Evolutionary conservation across 202 grass and related monocot genomes (phyloP).

Genomic region (Dendrocalamus latiflorus): DNA sequence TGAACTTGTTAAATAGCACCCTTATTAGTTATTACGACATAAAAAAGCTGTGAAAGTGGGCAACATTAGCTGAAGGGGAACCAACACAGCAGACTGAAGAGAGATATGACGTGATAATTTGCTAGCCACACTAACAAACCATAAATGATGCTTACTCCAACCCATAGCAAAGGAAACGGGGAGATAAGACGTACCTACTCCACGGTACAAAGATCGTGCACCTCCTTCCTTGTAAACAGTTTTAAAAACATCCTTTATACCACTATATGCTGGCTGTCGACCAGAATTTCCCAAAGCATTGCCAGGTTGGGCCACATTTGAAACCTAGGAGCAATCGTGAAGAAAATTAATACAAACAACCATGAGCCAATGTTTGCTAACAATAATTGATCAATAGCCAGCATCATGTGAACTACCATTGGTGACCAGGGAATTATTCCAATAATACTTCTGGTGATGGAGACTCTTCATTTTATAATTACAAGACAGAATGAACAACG

Average conservation of each 20-base stretch:
- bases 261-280: slow-evolving; percentile 42
- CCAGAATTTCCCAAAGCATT: slow-evolving; percentile 41
- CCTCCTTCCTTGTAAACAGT: slow-evolving; percentile 70
- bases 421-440: not conserved
- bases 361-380: not conserved
- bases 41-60: not conserved
- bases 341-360: slow-evolving; percentile 16
- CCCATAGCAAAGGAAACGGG: not conserved
- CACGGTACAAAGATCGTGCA: slow-evolving; percentile 57
- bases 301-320: slow-evolving; percentile 32
- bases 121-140: not conserved
- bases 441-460: not conserved
- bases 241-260: slow-evolving; percentile 65
- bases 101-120: not conserved
- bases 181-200: slow-evolving; percentile 46
- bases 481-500: not conserved
- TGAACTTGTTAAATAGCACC: not conserved
- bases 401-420: not conserved
- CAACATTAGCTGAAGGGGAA: not conserved
- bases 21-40: not conserved
- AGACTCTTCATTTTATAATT: not conserved
- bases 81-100: not conserved
- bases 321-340: slow-evolving; percentile 38
- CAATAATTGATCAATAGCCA: not conserved
- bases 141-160: not conserved